Base-by-base conservation (phyloP, 768 basidiomycete genomes). In the Tubosaeta sp. region DNA sequence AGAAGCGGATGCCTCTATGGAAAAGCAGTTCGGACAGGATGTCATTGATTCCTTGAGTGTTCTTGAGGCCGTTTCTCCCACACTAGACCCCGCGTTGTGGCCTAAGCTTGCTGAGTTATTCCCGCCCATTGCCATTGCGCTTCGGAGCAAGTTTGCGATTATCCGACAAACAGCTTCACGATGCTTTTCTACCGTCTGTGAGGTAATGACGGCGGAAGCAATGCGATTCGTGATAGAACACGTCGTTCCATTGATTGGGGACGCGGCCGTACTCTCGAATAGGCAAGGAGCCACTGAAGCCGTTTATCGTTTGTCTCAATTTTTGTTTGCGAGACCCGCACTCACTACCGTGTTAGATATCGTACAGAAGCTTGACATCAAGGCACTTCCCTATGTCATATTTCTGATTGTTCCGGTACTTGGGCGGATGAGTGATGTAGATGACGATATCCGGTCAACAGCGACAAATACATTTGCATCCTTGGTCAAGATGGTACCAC, bases 381-480 rank as follows among this genome's bases (percentile, higher is more conserved):
- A 94, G 67, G 88, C 94, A 7, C 74, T 99, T 39, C 95, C 97
- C 11, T 99, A 98, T 64, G 88, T 98, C 9, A 88, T 98, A 55
- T 98, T 99, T 72, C 76, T 99, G 71, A 84, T 99, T 31, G 95
- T 98, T 0, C 97, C 97, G 0, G 83, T 98, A 6, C 83, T 99
- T 8, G 97, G 97, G 8, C 80, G 97, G 33, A 99, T 98, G 97
- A 97, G 93, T 61, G 97, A 99, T 67, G 65, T 83, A 5, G 86
- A 97, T 62, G 92, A 94, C 55, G 88, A 91, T 53, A 88, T 97
- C 38, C 87, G 97, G 26, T 83, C 95, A 27, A 84, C 92, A 2
- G 86, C 97, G 4, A 98, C 97, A n/a, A 94, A 93, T 64, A 95
- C 94, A 0, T 99, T 99, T 64, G 97, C 97, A 0, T 89, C 92